Conservation (phyloP, 192 early-diverging fungal genomes). For the Neocallimastix lanati region DNA sequence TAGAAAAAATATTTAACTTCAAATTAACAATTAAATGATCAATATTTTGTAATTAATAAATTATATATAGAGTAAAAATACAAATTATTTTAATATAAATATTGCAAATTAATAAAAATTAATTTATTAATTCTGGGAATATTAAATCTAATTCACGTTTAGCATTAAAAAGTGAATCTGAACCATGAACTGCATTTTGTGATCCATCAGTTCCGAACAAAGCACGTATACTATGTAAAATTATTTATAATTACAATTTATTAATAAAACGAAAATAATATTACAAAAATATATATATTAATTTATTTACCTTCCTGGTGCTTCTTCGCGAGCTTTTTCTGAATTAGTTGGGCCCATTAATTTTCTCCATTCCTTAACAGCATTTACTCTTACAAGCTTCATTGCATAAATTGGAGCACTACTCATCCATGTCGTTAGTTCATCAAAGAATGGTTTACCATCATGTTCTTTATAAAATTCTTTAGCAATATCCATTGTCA, state of each 20-base stretch:
- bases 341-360: constrained; percentile 1
- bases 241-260: not conserved
- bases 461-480: constrained; percentile 1
- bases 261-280: not conserved
- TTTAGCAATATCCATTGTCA: not conserved
- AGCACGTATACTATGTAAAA: not conserved
- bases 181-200: constrained; percentile 1
- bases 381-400: not conserved
- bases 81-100: too few species aligned
- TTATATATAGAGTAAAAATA: too few species aligned
- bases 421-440: not conserved
- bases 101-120: too few species aligned
- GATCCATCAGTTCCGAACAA: not conserved
- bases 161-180: not conserved
- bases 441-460: not conserved
- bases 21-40: too few species aligned
- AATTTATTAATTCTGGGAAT: not conserved
- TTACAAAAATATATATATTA: not conserved
- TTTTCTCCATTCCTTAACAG: not conserved
- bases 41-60: too few species aligned
- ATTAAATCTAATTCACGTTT: not conserved
- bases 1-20: too few species aligned
- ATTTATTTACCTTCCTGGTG: not conserved
- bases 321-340: not conserved
- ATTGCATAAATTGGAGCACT: not conserved